phyloP scores from a whole-genome alignment of 257 asterid species.

The Eucommia ulmoides region DNA sequence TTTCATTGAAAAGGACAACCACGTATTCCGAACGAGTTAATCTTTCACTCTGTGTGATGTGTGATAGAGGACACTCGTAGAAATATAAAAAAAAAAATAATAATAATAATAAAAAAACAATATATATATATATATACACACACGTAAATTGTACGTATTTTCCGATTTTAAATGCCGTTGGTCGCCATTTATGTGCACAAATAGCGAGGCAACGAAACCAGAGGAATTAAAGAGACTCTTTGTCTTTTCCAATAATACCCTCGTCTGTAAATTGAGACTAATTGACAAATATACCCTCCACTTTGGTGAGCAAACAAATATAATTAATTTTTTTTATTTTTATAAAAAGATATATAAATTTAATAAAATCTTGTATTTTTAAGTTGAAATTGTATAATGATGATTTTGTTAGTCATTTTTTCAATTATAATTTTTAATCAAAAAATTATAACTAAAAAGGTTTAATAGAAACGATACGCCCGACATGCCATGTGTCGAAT shows the following conservation, averaged over 20 bases:
- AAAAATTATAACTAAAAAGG: too few species aligned
- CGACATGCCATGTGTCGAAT: too few species aligned
- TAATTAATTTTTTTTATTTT: too few species aligned
- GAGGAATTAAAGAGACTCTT: background rate
- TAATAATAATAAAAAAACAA: too few species aligned
- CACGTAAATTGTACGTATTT: background rate
- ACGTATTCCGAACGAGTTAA: background rate
- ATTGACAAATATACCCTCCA: background rate
- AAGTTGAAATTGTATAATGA: too few species aligned
- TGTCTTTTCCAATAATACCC: background rate
- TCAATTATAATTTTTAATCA: background rate
- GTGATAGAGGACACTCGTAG: background rate
- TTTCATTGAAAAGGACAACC: too few species aligned
- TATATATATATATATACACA: background rate
- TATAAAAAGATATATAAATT: background rate
- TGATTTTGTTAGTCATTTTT: background rate
- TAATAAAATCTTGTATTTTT: background rate
- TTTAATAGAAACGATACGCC: too few species aligned
- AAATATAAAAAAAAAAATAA: background rate
- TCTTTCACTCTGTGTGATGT: background rate
- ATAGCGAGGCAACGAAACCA: too few species aligned
- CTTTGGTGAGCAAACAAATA: too few species aligned
- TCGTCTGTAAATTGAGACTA: too few species aligned
- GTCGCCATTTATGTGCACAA: slow-evolving; percentile 12
- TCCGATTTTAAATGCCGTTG: slow-evolving; percentile 1